Percentiles rank a stretch among this genome's conserved stretches.
These are phyloP conservation scores for Ophioceras dolichostomum DNA, from an alignment of 2,329 filamentous ascomycete genomes.

Conservation along the genomic window DNA sequence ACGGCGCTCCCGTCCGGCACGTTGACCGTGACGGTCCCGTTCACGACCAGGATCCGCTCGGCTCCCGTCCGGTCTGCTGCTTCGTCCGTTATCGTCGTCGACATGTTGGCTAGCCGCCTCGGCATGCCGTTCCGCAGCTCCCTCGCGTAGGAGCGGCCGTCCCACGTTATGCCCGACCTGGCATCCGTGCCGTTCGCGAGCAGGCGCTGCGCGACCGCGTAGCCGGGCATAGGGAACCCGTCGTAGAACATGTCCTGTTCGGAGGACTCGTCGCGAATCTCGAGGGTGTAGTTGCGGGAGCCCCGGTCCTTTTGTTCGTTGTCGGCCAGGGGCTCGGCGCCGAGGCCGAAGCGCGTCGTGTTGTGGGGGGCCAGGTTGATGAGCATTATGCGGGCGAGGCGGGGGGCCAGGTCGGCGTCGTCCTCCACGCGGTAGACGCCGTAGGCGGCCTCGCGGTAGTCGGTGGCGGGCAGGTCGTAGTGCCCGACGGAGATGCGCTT, in stretches of 20 bases:
- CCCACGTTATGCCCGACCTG: slow-evolving; percentile 47
- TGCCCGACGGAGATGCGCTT: slow-evolving; percentile 31
- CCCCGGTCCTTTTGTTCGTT: slow-evolving; percentile 14
- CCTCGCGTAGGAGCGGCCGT: slow-evolving; percentile 49
- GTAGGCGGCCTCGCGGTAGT: slow-evolving; percentile 36
- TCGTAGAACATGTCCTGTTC: background rate
- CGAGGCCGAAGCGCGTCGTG: slow-evolving; percentile 31
- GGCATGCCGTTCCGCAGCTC: slow-evolving; percentile 42
- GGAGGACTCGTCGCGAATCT: slow-evolving; percentile 15
- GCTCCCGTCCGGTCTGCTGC: no score
- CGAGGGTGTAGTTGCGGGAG: slow-evolving; percentile 27
- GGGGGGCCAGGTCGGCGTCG: slow-evolving; percentile 10
- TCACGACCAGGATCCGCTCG: slow-evolving; percentile 15
- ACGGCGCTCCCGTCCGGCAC: slow-evolving; percentile 31
- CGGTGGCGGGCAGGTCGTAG: slow-evolving; percentile 24
- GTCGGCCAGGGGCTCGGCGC: slow-evolving; percentile 11
- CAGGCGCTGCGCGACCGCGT: slow-evolving; percentile 26
- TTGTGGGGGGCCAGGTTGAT: slow-evolving; percentile 50
- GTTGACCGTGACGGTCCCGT: slow-evolving; percentile 10
- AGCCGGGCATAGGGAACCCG: no score
- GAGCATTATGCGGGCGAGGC: slow-evolving; percentile 34
- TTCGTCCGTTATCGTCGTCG: no score
- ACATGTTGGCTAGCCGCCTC: slow-evolving; percentile 39
- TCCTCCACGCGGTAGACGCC: slow-evolving; percentile 30
- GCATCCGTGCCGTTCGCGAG: slow-evolving; percentile 52